Conservation (phyloP, 163 green algal genomes). For the Chloromonas sp. region DNA sequence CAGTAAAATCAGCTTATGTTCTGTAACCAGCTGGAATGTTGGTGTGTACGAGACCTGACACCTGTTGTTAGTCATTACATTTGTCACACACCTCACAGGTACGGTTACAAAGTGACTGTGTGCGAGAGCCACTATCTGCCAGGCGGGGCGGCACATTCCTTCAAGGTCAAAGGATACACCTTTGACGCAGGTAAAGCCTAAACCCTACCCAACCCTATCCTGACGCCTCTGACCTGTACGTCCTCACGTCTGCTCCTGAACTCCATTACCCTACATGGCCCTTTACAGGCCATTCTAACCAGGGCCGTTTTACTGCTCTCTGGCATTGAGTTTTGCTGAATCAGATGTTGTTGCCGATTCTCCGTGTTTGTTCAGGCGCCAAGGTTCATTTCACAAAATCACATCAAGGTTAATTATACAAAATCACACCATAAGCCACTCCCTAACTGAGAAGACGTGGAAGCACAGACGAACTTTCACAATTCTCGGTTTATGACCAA, state of each 20-base stretch:
- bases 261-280: too few relatives aligned
- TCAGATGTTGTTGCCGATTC: too few relatives aligned
- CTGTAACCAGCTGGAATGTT: background rate
- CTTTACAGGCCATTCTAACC: too few relatives aligned
- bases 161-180: conserved; percentile 55
- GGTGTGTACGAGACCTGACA: background rate
- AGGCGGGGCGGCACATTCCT: conserved; percentile 75
- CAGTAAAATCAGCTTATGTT: background rate
- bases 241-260: background rate
- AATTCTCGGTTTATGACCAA: too few relatives aligned
- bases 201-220: background rate
- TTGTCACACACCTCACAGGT: conserved; percentile 8
- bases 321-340: too few relatives aligned
- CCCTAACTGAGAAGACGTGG: too few relatives aligned
- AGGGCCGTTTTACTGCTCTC: too few relatives aligned
- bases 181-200: conserved; percentile 51
- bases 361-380: too few relatives aligned
- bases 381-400: too few relatives aligned
- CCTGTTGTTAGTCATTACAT: background rate
- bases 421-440: too few relatives aligned
- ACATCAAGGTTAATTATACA: too few relatives aligned
- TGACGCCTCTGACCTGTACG: background rate
- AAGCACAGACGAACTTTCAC: too few relatives aligned
- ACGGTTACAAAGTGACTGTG: conserved; percentile 64
- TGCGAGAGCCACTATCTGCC: conserved; percentile 79